phyloP scores from a whole-genome alignment of 2,329 filamentous ascomycete species.

The Exophiala xenobiotica region DNA sequence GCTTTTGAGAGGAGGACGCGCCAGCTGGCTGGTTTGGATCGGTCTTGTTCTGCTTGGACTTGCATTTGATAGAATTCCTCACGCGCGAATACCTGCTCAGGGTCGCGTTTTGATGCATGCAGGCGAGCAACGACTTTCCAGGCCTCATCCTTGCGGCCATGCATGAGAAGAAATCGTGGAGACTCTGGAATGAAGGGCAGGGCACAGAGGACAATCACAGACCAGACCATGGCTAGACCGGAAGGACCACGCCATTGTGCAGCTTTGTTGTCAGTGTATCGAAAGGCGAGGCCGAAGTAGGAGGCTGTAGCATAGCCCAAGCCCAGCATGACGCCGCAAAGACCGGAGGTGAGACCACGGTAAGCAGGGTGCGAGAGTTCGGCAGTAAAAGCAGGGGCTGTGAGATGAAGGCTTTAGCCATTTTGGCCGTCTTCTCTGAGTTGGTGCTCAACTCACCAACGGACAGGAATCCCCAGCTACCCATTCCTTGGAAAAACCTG shows the following conservation, averaged over 20 bases:
- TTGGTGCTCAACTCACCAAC: no score
- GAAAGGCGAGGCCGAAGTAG: conserved; percentile 19
- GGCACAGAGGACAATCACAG: conserved; percentile 38
- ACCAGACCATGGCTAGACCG: conserved; percentile 31
- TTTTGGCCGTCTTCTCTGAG: no score
- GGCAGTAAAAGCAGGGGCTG: conserved; percentile 12
- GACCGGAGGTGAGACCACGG: conserved; percentile 14
- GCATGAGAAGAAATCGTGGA: conserved; percentile 42
- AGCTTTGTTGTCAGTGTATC: not conserved
- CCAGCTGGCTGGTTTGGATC: not conserved
- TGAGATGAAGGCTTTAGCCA: no score
- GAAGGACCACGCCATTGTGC: conserved; percentile 29
- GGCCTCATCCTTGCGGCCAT: conserved; percentile 44
- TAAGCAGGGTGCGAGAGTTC: conserved; percentile 19
- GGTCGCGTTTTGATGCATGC: conserved; percentile 41
- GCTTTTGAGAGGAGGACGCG: not conserved
- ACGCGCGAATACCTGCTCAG: conserved; percentile 37
- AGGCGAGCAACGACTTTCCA: conserved; percentile 41
- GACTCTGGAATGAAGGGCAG: conserved; percentile 50
- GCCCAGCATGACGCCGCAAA: conserved; percentile 14
- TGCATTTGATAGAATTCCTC: conserved; percentile 46
- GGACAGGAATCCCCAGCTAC: not conserved
- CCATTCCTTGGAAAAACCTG: conserved; percentile 20
- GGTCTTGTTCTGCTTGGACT: conserved; percentile 43
- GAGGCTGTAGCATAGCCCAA: conserved; percentile 16